These are phyloP conservation scores for Aspergillus quadrilineatus DNA, from an alignment of 2,329 filamentous ascomycete genomes.

Conservation along the genomic window DNA sequence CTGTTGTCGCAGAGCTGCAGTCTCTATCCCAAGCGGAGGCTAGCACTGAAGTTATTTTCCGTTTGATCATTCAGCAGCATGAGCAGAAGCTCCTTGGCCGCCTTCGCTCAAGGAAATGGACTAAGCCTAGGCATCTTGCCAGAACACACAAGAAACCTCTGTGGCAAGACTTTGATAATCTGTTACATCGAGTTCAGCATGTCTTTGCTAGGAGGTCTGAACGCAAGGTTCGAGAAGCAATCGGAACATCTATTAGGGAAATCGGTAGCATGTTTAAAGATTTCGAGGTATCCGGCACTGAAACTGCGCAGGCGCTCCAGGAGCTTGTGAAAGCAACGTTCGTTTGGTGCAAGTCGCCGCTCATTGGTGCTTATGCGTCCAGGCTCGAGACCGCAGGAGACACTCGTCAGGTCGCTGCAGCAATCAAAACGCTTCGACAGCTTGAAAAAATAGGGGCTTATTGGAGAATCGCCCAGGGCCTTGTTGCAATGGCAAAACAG, in stretches of 20 bases:
- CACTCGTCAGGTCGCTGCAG: not conserved
- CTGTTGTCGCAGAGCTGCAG: not conserved
- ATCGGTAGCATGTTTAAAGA: not conserved
- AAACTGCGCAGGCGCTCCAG: not conserved
- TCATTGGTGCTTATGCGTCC: conserved; percentile 2
- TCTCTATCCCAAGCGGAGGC: not conserved
- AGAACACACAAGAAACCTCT: conserved; percentile 7
- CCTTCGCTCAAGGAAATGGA: conserved; percentile 6
- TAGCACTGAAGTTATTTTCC: not conserved
- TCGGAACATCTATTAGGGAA: not conserved
- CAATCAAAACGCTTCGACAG: conserved; percentile 4
- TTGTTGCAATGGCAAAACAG: not conserved
- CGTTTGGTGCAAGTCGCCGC: not conserved
- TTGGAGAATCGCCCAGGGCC: conserved; percentile 5
- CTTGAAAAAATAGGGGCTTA: conserved; percentile 10
- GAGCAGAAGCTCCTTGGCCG: conserved; percentile 9
- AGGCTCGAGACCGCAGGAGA: conserved; percentile 2
- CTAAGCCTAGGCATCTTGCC: conserved; percentile 3
- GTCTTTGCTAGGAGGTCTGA: not conserved
- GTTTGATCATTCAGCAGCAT: conserved; percentile 1
- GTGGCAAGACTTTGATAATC: conserved; percentile 6
- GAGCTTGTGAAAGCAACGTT: conserved; percentile 4
- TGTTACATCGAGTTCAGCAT: conserved; percentile 2
- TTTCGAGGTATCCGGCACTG: not conserved
- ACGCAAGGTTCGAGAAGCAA: conserved; percentile 3